Conservation (phyloP, 2,329 filamentous ascomycete species). For the Sclerotinia subarctica region DNA sequence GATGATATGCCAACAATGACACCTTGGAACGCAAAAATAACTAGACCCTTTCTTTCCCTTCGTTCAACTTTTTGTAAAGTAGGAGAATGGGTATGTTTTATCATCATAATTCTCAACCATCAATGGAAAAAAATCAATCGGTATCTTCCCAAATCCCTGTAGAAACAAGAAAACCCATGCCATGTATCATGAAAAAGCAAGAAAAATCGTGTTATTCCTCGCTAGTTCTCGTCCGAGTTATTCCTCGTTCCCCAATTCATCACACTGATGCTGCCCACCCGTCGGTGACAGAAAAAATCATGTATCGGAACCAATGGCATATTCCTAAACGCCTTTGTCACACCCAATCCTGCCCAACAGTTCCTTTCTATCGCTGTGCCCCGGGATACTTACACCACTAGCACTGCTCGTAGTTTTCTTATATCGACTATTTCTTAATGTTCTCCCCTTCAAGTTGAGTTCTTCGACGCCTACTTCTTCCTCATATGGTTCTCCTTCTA, state of each 20-base stretch:
- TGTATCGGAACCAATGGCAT: background rate
- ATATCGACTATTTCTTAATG: slow-evolving; percentile 31
- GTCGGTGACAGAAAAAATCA: background rate
- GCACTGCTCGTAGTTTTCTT: slow-evolving; percentile 34
- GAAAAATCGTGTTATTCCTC: background rate
- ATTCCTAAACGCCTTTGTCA: slow-evolving; percentile 37
- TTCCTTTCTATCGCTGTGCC: slow-evolving; percentile 39
- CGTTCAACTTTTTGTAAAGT: slow-evolving; percentile 1
- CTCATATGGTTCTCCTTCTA: slow-evolving; percentile 51
- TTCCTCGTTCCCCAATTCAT: background rate
- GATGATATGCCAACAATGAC: slow-evolving; percentile 4
- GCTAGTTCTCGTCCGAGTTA: background rate
- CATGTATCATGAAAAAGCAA: slow-evolving; percentile 5
- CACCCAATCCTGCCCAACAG: slow-evolving; percentile 39
- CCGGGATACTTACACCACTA: slow-evolving; percentile 37
- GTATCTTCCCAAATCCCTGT: slow-evolving; percentile 12
- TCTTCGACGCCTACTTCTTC: slow-evolving; percentile 73
- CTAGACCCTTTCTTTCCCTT: background rate
- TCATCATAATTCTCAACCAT: slow-evolving; percentile 12
- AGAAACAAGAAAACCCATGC: slow-evolving; percentile 14
- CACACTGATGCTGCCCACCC: background rate
- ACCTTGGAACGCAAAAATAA: background rate
- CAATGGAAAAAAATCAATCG: background rate
- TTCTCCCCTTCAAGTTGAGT: slow-evolving; percentile 58
- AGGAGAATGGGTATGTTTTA: slow-evolving; percentile 15